Conservation (phyloP, 2,329 filamentous ascomycete genomes). For the Penicillium griseofulvum region DNA sequence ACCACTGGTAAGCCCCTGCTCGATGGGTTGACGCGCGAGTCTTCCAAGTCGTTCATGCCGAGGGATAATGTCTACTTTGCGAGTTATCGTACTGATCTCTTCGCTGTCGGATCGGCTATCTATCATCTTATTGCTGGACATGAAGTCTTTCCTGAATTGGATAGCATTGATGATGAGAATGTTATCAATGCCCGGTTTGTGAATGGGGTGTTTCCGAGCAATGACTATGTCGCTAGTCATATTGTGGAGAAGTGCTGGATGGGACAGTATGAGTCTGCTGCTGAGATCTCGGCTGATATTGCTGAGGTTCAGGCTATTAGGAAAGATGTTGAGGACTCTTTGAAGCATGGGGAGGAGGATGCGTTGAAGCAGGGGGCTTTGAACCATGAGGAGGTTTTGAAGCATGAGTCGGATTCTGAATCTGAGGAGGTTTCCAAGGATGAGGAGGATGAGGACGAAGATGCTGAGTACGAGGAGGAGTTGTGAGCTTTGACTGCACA, state of each 20-base stretch:
- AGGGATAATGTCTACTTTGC: slow-evolving; percentile 3
- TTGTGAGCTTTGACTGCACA: not conserved
- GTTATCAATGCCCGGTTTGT: slow-evolving; percentile 1
- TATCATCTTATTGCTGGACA: slow-evolving; percentile 20
- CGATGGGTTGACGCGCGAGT: slow-evolving; percentile 14
- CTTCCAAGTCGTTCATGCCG: slow-evolving; percentile 15
- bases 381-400: no score
- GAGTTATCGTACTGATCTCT: slow-evolving; percentile 18
- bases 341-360: no score
- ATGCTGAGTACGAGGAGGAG: not conserved
- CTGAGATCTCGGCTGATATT: slow-evolving; percentile 9
- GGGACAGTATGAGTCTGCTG: slow-evolving; percentile 11
- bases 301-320: not conserved
- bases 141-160: slow-evolving; percentile 16
- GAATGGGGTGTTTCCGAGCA: slow-evolving; percentile 5
- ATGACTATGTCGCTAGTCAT: slow-evolving; percentile 9
- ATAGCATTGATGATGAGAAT: slow-evolving; percentile 6
- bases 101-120: slow-evolving; percentile 22
- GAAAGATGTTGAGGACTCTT: not conserved
- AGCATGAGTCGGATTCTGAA: no score
- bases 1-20: slow-evolving; percentile 8
- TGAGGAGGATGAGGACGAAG: no score
- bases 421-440: no score
- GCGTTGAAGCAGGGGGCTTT: no score
- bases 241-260: slow-evolving; percentile 20